These are phyloP conservation scores for Cryptococcus floricola DNA, from an alignment of 1,284 basidiomycete genomes.

Conservation along the genomic window DNA sequence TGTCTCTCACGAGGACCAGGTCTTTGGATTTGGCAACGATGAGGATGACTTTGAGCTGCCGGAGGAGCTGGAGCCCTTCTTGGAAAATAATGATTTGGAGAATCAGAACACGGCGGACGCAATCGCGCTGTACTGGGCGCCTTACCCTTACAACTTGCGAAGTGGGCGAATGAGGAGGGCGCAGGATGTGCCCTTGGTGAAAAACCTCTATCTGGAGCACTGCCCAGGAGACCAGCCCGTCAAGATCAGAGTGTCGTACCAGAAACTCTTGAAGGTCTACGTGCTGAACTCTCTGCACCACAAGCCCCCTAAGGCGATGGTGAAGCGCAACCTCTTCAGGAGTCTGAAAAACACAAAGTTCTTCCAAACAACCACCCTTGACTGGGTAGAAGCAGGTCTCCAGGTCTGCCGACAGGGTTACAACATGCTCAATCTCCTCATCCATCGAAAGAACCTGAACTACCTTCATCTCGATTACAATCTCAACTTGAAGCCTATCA, in stretches of 20 bases:
- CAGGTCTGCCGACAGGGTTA: constrained; percentile 98
- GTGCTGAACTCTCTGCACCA: constrained; percentile 92
- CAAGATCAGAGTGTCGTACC: constrained; percentile 98
- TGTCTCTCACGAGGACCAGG: constrained; percentile 80
- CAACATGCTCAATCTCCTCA: constrained; percentile 98
- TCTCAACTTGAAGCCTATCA: constrained; percentile 75
- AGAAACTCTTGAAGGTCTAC: constrained; percentile 95
- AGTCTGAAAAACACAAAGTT: constrained; percentile 98
- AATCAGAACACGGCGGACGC: constrained; percentile 93
- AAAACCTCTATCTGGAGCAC: constrained; percentile 97
- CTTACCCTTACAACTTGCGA: constrained; percentile 89
- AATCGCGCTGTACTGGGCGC: constrained; percentile 98
- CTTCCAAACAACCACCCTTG: constrained; percentile 95
- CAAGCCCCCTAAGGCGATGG: constrained; percentile 89
- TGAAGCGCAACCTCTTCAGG: constrained; percentile 94
- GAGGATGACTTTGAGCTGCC: constrained; percentile 80
- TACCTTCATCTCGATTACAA: constrained; percentile 61
- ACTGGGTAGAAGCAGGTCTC: constrained; percentile 99
- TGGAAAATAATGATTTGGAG: constrained; percentile 75
- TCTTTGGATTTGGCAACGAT: constrained; percentile 81
- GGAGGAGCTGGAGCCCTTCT: constrained; percentile 75
- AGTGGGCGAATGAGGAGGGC: constrained; percentile 90
- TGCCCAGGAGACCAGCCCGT: constrained; percentile 94
- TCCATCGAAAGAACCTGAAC: constrained; percentile 99
- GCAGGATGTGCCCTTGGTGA: constrained; percentile 92